Conservation (phyloP, 2,329 filamentous ascomycete genomes). For the Phaeosphaeria sp. region DNA sequence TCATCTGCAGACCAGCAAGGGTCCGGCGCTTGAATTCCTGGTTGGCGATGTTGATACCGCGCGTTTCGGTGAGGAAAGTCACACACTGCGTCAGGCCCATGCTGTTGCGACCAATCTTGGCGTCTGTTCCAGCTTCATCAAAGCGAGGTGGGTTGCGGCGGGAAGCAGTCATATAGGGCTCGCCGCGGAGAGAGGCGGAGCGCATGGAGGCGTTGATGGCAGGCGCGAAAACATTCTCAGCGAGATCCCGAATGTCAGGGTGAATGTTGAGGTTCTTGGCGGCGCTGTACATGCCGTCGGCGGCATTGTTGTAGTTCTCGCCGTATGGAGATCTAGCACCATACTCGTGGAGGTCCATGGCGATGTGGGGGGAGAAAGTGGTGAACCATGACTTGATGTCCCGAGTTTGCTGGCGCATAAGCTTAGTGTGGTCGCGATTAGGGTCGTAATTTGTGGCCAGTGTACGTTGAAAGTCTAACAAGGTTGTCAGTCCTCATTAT, state of each 20-base stretch:
- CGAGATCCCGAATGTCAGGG: conserved; percentile 39
- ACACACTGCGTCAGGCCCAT: conserved; percentile 47
- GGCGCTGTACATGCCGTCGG: conserved; percentile 45
- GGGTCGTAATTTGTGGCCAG: conserved; percentile 47
- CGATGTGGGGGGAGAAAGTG: conserved; percentile 41
- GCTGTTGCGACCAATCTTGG: conserved; percentile 47
- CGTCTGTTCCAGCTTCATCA: conserved; percentile 45
- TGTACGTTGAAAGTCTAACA: conserved; percentile 39
- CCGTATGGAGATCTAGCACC: conserved; percentile 33
- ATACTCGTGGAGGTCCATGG: conserved; percentile 49
- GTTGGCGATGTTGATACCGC: conserved; percentile 46
- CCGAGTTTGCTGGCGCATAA: conserved; percentile 43
- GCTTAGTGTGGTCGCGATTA: conserved; percentile 48
- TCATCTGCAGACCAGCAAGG: conserved; percentile 40
- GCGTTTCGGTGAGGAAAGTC: conserved; percentile 45
- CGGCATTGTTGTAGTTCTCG: conserved; percentile 40
- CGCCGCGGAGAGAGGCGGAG: conserved; percentile 38
- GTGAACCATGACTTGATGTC: conserved; percentile 44
- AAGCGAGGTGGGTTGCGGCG: conserved; percentile 30
- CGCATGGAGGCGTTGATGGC: conserved; percentile 38
- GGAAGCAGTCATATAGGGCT: conserved; percentile 43
- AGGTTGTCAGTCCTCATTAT: neutral
- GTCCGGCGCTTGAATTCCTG: conserved; percentile 45
- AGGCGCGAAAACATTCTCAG: conserved; percentile 43
- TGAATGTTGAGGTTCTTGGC: conserved; percentile 49